Percentiles rank a stretch among this genome's conserved stretches.
Evolutionary conservation across 176 grass and related monocot genomes (phyloP).

Genomic region (Alloteropsis semialata): DNA sequence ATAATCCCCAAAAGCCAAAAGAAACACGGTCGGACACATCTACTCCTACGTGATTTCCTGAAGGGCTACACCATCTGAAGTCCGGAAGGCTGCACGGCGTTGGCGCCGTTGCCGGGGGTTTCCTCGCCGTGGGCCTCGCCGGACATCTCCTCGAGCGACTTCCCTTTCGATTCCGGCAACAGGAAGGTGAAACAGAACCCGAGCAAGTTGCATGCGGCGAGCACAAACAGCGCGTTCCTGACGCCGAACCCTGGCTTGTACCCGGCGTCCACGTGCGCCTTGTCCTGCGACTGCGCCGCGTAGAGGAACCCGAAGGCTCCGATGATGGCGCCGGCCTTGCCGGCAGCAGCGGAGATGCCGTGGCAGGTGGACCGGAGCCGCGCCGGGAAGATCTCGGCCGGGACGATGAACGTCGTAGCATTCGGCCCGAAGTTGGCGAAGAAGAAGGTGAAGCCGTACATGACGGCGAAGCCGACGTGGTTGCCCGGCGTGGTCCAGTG

Average conservation of each 20-base stretch:
- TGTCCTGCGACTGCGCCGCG: constrained; percentile 39
- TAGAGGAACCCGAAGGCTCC: constrained; percentile 81
- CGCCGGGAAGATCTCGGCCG: constrained; percentile 82
- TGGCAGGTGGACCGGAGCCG: constrained; percentile 76
- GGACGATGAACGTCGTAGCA: constrained; percentile 73
- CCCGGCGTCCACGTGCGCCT: constrained; percentile 27
- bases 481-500: constrained; percentile 51
- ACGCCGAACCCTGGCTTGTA: constrained; percentile 49
- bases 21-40: background rate
- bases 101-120: background rate
- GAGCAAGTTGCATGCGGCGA: constrained; percentile 39
- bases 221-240: constrained; percentile 47
- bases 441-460: constrained; percentile 75
- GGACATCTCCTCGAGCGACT: constrained; percentile 59
- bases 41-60: background rate
- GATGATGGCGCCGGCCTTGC: constrained; percentile 76
- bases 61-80: constrained; percentile 2
- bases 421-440: constrained; percentile 94
- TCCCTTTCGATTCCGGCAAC: constrained; percentile 64
- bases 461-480: constrained; percentile 46
- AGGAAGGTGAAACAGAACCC: constrained; percentile 52
- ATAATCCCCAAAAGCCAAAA: background rate
- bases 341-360: constrained; percentile 71
- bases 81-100: background rate
- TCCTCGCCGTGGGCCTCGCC: constrained; percentile 36